These are phyloP conservation scores for Corinectria fuckeliana DNA, from an alignment of 2,329 filamentous ascomycete genomes.

Conservation along the genomic window DNA sequence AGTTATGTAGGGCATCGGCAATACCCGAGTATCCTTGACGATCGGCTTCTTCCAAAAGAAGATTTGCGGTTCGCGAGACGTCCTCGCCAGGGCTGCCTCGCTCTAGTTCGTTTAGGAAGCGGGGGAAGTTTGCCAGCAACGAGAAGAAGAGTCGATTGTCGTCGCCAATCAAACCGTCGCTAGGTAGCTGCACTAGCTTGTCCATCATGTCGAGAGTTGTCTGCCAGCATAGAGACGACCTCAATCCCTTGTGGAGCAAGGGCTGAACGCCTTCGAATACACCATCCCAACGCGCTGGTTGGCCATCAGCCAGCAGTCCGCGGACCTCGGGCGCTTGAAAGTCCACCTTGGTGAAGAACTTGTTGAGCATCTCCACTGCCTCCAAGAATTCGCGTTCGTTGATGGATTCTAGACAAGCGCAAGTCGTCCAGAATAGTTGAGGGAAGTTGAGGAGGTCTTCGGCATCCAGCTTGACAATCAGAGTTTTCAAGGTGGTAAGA, in stretches of 20 bases:
- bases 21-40: constrained; percentile 72
- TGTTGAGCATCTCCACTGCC: constrained; percentile 88
- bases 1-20: constrained; percentile 72
- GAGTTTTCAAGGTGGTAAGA: constrained; percentile 87
- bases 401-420: constrained; percentile 94
- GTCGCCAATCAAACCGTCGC: constrained; percentile 80
- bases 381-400: constrained; percentile 96
- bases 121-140: constrained; percentile 88
- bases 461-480: constrained; percentile 83
- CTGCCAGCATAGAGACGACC: constrained; percentile 83
- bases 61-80: constrained; percentile 68
- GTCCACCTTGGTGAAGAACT: constrained; percentile 83
- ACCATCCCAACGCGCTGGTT: constrained; percentile 88
- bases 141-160: constrained; percentile 84
- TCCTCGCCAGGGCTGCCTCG: constrained; percentile 61
- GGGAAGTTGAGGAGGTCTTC: constrained; percentile 87
- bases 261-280: constrained; percentile 85
- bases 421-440: constrained; percentile 97
- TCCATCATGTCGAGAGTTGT: constrained; percentile 80
- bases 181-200: constrained; percentile 78
- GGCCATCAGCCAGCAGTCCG: constrained; percentile 74
- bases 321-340: constrained; percentile 74
- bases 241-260: constrained; percentile 87
- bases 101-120: constrained; percentile 82
- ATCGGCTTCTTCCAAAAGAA: constrained; percentile 76